A percentile compares a stretch with the other conserved stretches of the same genome.
These are phyloP conservation scores for Brassica incana DNA, from an alignment of 345 rosid genomes.

Conservation along the genomic window DNA sequence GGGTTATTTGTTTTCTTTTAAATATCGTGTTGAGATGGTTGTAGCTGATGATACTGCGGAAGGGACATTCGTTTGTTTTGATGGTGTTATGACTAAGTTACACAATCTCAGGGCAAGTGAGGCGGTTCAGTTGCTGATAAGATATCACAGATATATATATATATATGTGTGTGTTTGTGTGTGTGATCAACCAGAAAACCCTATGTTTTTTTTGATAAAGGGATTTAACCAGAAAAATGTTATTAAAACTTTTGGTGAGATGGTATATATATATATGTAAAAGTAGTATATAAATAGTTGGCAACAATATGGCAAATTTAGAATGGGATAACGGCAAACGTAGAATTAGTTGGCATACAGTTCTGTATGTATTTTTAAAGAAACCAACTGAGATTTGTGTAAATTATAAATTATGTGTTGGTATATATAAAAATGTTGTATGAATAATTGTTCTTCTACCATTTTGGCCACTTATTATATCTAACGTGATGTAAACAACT, in stretches of 20 bases:
- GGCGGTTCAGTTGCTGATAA: too few relatives aligned
- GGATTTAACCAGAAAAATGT: neutral
- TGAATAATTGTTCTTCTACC: neutral
- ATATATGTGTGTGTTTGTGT: too few relatives aligned
- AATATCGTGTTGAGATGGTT: too few relatives aligned
- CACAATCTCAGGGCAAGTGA: too few relatives aligned
- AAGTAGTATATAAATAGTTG: constrained; percentile 2
- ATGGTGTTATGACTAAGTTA: too few relatives aligned
- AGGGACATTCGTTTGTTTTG: too few relatives aligned
- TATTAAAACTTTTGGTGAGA: neutral
- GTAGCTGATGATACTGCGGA: too few relatives aligned
- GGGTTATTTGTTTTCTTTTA: too few relatives aligned
- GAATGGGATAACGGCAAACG: constrained; percentile 23
- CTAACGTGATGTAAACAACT: neutral
- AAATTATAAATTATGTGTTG: neutral
- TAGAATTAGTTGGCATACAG: constrained; percentile 30
- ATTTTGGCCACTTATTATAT: neutral
- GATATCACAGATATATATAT: too few relatives aligned
- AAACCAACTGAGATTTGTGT: constrained; percentile 25
- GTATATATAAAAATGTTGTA: neutral
- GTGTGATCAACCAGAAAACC: neutral
- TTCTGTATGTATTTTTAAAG: neutral
- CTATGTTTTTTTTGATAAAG: too few relatives aligned
- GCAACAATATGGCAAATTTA: constrained; percentile 34
- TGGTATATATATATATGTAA: neutral